Evolutionary conservation across 192 early-diverging fungal genomes (phyloP).

Genomic region (Geosiphon pyriformis): DNA sequence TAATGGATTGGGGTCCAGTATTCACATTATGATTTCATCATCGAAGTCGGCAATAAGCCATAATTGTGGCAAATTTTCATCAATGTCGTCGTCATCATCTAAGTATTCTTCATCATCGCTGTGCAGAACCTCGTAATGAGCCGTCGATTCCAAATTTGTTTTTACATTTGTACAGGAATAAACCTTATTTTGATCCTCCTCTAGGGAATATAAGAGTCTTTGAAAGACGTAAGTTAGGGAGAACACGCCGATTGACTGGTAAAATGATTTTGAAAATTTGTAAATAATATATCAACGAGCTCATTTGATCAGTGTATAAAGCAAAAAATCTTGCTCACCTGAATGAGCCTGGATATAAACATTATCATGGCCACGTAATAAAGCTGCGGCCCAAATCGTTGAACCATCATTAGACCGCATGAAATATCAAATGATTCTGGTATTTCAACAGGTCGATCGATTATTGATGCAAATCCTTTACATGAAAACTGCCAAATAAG

Average conservation of each 20-base stretch:
- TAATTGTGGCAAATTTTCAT: conserved; percentile 41
- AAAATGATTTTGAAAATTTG: neutral
- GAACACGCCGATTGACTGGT: neutral
- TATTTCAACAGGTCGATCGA: neutral
- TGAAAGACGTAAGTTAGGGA: neutral
- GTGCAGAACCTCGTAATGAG: neutral
- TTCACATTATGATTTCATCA: too few relatives aligned
- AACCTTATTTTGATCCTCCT: neutral
- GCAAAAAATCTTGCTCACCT: neutral
- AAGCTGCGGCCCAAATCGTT: conserved; percentile 5
- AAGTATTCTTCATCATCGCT: neutral
- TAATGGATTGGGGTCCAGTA: too few relatives aligned
- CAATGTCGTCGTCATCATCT: neutral
- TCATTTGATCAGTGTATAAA: neutral
- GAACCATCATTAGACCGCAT: neutral
- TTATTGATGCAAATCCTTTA: neutral
- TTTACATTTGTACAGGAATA: neutral
- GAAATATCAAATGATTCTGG: neutral
- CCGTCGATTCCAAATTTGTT: neutral
- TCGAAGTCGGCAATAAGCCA: conserved; percentile 49
- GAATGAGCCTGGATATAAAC: neutral
- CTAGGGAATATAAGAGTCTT: neutral
- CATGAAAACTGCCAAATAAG: neutral
- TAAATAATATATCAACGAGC: neutral
- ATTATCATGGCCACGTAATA: neutral